These are phyloP conservation scores for Trichoderma virens DNA, from an alignment of 495 filamentous ascomycete genomes.

Conservation along the genomic window DNA sequence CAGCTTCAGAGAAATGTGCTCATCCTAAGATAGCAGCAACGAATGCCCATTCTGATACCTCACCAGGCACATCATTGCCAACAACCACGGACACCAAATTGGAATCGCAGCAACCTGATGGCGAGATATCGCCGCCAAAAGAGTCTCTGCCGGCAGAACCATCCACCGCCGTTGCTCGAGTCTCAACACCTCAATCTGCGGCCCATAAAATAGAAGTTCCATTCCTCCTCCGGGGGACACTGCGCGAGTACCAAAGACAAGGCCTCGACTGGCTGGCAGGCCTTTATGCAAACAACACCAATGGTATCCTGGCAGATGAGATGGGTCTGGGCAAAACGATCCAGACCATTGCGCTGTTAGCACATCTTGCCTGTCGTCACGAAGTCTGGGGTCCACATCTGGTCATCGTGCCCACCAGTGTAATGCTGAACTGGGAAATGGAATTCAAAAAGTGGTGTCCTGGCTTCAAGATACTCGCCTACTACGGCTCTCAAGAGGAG, in stretches of 20 bases:
- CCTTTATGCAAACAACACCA: conserved; percentile 85
- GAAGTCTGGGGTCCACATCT: conserved; percentile 94
- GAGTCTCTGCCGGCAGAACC: conserved; percentile 30
- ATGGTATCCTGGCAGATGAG: conserved; percentile 97
- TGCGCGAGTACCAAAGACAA: conserved; percentile 95
- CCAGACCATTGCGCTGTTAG: conserved; percentile 91
- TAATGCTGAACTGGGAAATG: conserved; percentile 99
- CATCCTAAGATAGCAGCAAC: not conserved
- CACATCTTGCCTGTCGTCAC: conserved; percentile 85
- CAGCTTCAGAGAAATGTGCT: not conserved
- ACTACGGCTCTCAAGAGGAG: conserved; percentile 91
- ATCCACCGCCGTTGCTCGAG: conserved; percentile 28
- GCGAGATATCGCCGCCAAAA: conserved; percentile 1
- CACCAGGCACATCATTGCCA: not conserved
- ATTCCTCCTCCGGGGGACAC: conserved; percentile 78
- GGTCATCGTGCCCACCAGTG: conserved; percentile 93
- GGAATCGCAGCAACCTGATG: not conserved
- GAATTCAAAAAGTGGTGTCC: conserved; percentile 99
- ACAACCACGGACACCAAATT: not conserved
- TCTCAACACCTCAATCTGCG: conserved; percentile 12
- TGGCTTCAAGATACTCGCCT: conserved; percentile 95
- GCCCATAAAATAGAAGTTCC: conserved; percentile 68
- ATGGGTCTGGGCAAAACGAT: conserved; percentile 99
- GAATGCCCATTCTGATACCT: not conserved
- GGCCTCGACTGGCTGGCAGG: conserved; percentile 94